Evolutionary conservation across 352 stramenopile species (phyloP), one percentile per base, ranked within the genome.

Genomic region (Peronospora belbahrii): DNA sequence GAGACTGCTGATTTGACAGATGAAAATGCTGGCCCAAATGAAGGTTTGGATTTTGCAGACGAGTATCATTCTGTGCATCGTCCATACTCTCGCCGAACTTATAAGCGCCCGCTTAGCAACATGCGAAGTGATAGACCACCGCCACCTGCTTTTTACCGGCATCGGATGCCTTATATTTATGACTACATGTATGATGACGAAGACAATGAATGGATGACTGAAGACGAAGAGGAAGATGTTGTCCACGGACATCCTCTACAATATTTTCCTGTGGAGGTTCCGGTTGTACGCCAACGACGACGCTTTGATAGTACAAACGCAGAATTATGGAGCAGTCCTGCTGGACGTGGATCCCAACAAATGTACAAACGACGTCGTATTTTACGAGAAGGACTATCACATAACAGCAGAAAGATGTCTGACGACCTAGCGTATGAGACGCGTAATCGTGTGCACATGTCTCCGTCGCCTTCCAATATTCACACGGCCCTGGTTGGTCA

Each of bases 131-230:
- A 65, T 32, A 34, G 34, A 9, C 35, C 45, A 20, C 15, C 28
- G 8, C 56, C 51, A 15, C 47, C 60, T 35, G 19, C 41, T 46
- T 57, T 67, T 60, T 70, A 64, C 33, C 48, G 56, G 38, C 52
- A 56, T 32, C 48, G 52, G 43, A 41, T 49, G 38, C 61, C 61
- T 8, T 60, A 56, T 60, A 63, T 63, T 56, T 63, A 60, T 70
- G 60, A 68, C 14, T 66, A 64, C 45, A 30, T 38, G 15, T 61
- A 62, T 31, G 56, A 63, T 31, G 57, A 65, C 9, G 57, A 57
- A 20, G 60, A 70, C 20, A 38, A 60, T 28, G 52, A 66, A 24
- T 74, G 60, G 65, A 57, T 70, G 39, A 61, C 33, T 19, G 64
- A 68, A 1, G 52, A 69, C 1, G 60, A 68, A 31, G 56, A 70